Base-by-base conservation (phyloP, 768 basidiomycete genomes). In the Pleurotus tuoliensis region DNA sequence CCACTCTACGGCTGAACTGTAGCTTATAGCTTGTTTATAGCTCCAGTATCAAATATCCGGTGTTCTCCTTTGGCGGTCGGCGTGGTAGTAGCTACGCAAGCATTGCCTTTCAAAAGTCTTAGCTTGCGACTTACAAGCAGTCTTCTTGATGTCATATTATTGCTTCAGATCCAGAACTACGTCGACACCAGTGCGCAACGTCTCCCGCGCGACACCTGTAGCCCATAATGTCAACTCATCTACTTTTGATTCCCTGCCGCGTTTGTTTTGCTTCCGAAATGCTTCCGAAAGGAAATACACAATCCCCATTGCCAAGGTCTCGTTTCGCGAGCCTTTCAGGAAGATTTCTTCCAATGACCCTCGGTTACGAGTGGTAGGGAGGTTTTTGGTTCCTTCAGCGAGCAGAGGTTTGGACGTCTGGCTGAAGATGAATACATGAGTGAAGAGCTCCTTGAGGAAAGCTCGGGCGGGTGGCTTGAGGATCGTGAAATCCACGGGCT, bases 401-500 rank as follows among this genome's bases (percentile, higher is more conserved):
- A 90, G 72, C 9, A 86, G 64, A 0, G 95, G 94, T 0, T 87
- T 86, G 0, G 82, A 63, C 0, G 82, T 77, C 69, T 98, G 96
- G 41, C 86, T 89, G 52, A 81, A 83, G 56, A 92, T 69, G 63
- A 97, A 82, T 16, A 92, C 67, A 53, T 88, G 79, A 6, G 77
- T 69, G 57, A 98, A 74, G 51, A 98, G 72, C 56, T 87, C 83
- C 56, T 73, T 74, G 43, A 98, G 74, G 70, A 98, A 98, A 13
- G 67, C 69, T 1, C 65, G 73, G 5, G 89, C 82, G 56, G 79
- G 79, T 4, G 82, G 68, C 60, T 90, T 87, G 48, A 96, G 78
- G 0, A 73, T 57, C 0, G 85, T 88, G 66, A 98, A 98, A 65
- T 96, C 91, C 46, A 98, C 78, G 15, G 95, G 91, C 94, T 96